Evolutionary conservation across 768 basidiomycete genomes (phyloP).

Genomic region (Mycena vitilis): DNA sequence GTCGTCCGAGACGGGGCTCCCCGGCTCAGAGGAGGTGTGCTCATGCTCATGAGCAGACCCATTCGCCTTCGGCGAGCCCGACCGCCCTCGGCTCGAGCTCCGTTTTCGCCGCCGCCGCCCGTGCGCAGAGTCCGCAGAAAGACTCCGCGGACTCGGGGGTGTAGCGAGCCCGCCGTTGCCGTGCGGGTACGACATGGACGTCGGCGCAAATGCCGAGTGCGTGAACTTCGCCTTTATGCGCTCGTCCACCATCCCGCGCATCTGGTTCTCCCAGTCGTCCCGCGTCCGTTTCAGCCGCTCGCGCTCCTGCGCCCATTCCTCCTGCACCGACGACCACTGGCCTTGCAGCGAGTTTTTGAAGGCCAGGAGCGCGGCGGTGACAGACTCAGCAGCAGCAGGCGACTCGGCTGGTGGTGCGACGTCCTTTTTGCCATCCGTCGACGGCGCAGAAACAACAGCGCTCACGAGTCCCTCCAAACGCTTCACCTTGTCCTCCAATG

Average conservation of each 20-base stretch:
- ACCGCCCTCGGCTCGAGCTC: constrained; percentile 44
- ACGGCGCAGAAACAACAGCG: constrained; percentile 29
- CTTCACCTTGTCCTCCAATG: constrained; percentile 75
- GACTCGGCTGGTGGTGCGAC: not conserved
- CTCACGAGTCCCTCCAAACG: constrained; percentile 74
- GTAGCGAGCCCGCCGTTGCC: constrained; percentile 73
- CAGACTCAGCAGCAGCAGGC: constrained; percentile 24
- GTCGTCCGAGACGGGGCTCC: constrained; percentile 37
- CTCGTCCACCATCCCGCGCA: constrained; percentile 51
- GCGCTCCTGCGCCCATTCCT: constrained; percentile 87
- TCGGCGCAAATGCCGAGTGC: constrained; percentile 21
- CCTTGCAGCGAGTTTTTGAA: constrained; percentile 69
- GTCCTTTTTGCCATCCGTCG: constrained; percentile 8
- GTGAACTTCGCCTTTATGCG: constrained; percentile 29
- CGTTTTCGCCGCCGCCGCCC: constrained; percentile 58
- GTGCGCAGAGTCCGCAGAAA: constrained; percentile 64
- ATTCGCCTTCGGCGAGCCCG: constrained; percentile 49
- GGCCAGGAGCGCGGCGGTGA: constrained; percentile 27
- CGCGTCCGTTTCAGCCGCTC: constrained; percentile 78
- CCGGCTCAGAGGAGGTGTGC: constrained; percentile 31
- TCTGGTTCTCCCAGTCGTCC: constrained; percentile 83
- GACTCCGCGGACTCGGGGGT: constrained; percentile 80
- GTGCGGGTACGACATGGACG: constrained; percentile 28
- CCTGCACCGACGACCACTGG: constrained; percentile 70
- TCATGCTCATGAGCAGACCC: constrained; percentile 40